Base-by-base conservation (phyloP, 495 filamentous ascomycete genomes). In the Schizothecium vesticola region DNA sequence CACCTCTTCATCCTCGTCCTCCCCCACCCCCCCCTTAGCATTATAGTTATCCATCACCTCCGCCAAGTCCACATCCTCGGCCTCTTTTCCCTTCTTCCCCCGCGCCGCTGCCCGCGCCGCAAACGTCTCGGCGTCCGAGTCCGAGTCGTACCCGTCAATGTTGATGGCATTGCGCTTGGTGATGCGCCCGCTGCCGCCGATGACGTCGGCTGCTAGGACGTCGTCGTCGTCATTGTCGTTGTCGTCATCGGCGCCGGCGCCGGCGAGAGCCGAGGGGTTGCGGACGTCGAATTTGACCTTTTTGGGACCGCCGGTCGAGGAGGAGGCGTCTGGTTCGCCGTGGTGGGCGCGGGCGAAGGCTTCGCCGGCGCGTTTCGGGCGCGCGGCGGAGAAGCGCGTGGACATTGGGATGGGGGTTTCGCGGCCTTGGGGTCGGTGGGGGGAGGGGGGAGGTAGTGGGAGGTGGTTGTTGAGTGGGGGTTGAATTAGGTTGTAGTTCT, bases 231-330 rank as follows among this genome's bases (percentile, higher is more conserved):
- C 92, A 5, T 91, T 85, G 69, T 91, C 92, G 21, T 73, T 73
- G 33, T 94, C 92, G 68, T 94, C 92, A 3, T 84, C 86, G 2
- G 86, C 91, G 69, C 83, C 43, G 43, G 43, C 85, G 0, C 93
- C 87, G 4, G 91, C 93, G 0, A 99, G 86, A 0, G 92, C 90
- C 23, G 92, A 96, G 1, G 95, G 95, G 75, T 98, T 98, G 71
- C 96, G 91, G 25, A 93, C 81, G 78, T 98, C 96, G 81, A 99
- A 99, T 75, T 92, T 92, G 28, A 93, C 90, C 77, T 94, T 96
- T 74, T 97, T 97, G 63, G 51, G 60, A 16, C n/a, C 26, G n/a
- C 33, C 36, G 23, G 55, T 55, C 1, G 85, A 79, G n/a, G 65
- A 36, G 5, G 76, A 71, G 68, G 85, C 83, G 16, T 80, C 78